Evolutionary conservation across 495 filamentous ascomycete species (phyloP).

Genomic region (Daldinia childiae): DNA sequence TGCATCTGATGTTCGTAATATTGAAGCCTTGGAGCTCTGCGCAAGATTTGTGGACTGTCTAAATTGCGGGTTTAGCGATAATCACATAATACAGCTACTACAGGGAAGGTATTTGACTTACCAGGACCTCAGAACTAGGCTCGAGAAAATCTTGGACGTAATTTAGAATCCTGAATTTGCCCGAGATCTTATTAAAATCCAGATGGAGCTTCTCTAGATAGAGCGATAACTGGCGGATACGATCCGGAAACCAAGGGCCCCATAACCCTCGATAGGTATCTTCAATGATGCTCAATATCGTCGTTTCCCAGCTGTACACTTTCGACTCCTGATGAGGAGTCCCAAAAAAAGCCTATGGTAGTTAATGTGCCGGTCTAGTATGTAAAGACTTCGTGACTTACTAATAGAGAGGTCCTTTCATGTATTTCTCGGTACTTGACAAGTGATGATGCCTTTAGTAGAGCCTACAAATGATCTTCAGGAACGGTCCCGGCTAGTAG

Average conservation of each 20-base stretch:
- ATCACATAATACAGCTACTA: background rate
- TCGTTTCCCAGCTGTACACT: constrained; percentile 7
- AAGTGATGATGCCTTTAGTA: background rate
- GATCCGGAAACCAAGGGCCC: constrained; percentile 18
- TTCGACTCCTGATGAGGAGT: constrained; percentile 18
- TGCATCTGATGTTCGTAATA: constrained; percentile 14
- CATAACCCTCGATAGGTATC: constrained; percentile 17
- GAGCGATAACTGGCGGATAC: constrained; percentile 11
- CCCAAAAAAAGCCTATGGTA: constrained; percentile 14
- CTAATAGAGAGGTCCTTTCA: constrained; percentile 5
- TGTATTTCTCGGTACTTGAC: constrained; percentile 5
- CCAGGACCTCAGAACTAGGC: constrained; percentile 14
- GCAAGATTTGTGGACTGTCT: constrained; percentile 27
- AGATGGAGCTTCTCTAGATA: constrained; percentile 1
- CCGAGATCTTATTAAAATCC: constrained; percentile 8
- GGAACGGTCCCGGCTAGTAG: background rate
- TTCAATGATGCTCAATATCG: constrained; percentile 16
- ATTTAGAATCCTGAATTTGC: constrained; percentile 17
- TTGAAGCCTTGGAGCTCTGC: constrained; percentile 12
- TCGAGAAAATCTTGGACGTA: constrained; percentile 18
- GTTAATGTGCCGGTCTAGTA: background rate
- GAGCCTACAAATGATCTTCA: constrained; percentile 11
- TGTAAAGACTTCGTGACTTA: background rate
- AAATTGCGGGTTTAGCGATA: background rate
- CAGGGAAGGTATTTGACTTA: background rate